phyloP scores from a whole-genome alignment of 2,329 filamentous ascomycete species.

The Chaetomiaceae sp. region DNA sequence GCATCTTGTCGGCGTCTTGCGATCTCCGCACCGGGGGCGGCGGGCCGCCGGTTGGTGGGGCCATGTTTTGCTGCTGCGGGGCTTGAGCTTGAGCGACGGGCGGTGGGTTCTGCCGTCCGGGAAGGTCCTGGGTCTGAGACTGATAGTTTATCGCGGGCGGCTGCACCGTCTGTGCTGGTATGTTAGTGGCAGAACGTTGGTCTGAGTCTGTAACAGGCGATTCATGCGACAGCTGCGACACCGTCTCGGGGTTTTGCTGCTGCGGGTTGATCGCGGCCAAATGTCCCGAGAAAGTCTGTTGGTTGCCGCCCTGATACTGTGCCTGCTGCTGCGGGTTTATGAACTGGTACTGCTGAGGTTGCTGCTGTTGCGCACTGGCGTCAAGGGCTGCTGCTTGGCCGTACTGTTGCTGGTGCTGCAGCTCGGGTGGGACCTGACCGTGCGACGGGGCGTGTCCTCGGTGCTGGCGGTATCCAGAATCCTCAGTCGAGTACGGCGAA shows the following conservation, averaged over 20 bases:
- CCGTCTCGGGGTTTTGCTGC: constrained; percentile 53
- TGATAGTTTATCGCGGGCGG: constrained; percentile 41
- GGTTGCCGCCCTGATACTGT: constrained; percentile 34
- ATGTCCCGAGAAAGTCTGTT: constrained; percentile 35
- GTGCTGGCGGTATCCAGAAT: constrained; percentile 41
- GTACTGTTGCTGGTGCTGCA: constrained; percentile 40
- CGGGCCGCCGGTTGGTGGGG: constrained; percentile 43
- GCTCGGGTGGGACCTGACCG: constrained; percentile 35
- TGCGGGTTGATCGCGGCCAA: constrained; percentile 37
- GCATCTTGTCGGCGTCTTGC: constrained; percentile 45
- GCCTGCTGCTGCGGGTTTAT: constrained; percentile 28
- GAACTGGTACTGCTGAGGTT: constrained; percentile 28
- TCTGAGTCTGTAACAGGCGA: constrained; percentile 52
- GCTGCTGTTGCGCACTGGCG: constrained; percentile 31
- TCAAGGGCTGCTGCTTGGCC: constrained; percentile 39
- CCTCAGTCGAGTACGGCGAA: constrained; percentile 43
- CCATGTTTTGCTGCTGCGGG: constrained; percentile 41
- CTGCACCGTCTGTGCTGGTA: constrained; percentile 39
- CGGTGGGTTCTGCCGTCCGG: constrained; percentile 28
- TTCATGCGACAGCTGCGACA: constrained; percentile 60
- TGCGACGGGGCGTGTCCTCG: constrained; percentile 33
- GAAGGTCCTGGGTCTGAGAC: constrained; percentile 36
- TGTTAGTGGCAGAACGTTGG: constrained; percentile 35
- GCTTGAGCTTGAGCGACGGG: constrained; percentile 30
- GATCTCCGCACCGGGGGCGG: constrained; percentile 43